Percentiles rank a stretch among this genome's conserved stretches.
These are phyloP conservation scores for Ophiocordyceps australis DNA, from an alignment of 2,329 filamentous ascomycete genomes.

Conservation along the genomic window DNA sequence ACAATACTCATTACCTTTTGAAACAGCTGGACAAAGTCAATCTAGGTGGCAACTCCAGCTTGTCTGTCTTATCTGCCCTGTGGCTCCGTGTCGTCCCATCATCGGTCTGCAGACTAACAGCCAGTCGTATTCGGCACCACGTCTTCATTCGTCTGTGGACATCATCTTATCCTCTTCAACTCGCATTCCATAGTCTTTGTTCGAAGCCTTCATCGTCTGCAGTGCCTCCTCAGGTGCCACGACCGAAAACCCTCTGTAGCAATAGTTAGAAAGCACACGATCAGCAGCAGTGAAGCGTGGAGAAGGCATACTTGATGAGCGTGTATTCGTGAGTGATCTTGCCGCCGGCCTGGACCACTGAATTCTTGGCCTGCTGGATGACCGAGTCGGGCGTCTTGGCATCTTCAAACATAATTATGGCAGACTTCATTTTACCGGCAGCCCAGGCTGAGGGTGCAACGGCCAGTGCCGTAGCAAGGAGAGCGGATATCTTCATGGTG, in stretches of 20 bases:
- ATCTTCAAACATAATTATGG: constrained; percentile 63
- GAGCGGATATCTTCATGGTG: constrained; percentile 35
- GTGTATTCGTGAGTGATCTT: constrained; percentile 63
- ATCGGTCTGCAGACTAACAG: too few relatives aligned
- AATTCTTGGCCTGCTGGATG: constrained; percentile 51
- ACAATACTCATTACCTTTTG: too few relatives aligned
- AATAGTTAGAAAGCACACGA: constrained; percentile 8
- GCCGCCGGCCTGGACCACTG: constrained; percentile 52
- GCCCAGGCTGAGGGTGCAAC: too few relatives aligned
- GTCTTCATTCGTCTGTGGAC: too few relatives aligned
- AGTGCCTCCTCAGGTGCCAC: constrained; percentile 53
- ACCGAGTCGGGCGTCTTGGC: constrained; percentile 45
- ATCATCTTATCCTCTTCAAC: constrained; percentile 68
- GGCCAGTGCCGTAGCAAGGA: constrained; percentile 38
- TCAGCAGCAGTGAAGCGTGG: not conserved
- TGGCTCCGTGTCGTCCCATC: too few relatives aligned
- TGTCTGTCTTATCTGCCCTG: too few relatives aligned
- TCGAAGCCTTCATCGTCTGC: constrained; percentile 45
- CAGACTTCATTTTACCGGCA: constrained; percentile 51
- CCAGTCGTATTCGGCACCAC: too few relatives aligned
- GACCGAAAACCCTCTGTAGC: constrained; percentile 55
- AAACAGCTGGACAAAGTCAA: too few relatives aligned
- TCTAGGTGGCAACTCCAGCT: too few relatives aligned
- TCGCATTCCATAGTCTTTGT: constrained; percentile 22
- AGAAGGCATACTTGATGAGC: constrained; percentile 40